phyloP scores from a whole-genome alignment of 352 stramenopile species.

The Phytophthora hybrid region DNA sequence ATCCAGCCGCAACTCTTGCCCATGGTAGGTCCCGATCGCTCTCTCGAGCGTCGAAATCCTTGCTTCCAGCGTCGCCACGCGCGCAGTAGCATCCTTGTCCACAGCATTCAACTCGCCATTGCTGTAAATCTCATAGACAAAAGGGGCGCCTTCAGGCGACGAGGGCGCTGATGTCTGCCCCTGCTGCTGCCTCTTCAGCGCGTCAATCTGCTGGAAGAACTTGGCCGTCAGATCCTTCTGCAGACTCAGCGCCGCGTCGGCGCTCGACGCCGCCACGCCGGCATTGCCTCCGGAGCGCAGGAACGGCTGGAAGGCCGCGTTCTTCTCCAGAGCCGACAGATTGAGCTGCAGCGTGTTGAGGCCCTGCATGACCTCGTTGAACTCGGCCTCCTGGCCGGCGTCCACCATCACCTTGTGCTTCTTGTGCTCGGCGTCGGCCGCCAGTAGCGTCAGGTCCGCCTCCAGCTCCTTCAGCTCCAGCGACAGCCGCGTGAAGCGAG shows the following conservation, averaged over 20 bases:
- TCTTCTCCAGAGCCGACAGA: slow-evolving; percentile 66
- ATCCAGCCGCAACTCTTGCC: slow-evolving; percentile 60
- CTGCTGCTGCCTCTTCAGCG: slow-evolving; percentile 57
- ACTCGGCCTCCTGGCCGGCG: slow-evolving; percentile 71
- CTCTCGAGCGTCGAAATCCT: slow-evolving; percentile 69
- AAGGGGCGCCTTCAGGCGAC: slow-evolving; percentile 38
- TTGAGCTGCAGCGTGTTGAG: slow-evolving; percentile 71
- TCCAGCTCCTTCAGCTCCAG: slow-evolving; percentile 81
- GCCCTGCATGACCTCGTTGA: slow-evolving; percentile 69
- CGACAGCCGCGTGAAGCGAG: slow-evolving; percentile 73
- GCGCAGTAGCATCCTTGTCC: slow-evolving; percentile 71
- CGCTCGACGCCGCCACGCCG: slow-evolving; percentile 20
- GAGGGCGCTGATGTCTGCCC: slow-evolving; percentile 16
- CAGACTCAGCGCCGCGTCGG: slow-evolving; percentile 57
- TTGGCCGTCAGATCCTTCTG: slow-evolving; percentile 76
- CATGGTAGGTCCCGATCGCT: slow-evolving; percentile 61
- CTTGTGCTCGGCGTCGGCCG: slow-evolving; percentile 46
- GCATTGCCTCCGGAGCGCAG: slow-evolving; percentile 34
- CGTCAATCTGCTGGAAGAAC: slow-evolving; percentile 78
- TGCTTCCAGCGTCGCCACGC: slow-evolving; percentile 65
- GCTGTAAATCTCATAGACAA: slow-evolving; percentile 87
- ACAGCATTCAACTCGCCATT: slow-evolving; percentile 77
- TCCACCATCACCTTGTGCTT: slow-evolving; percentile 67
- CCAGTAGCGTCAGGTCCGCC: slow-evolving; percentile 64
- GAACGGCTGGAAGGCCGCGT: slow-evolving; percentile 66